Evolutionary conservation across 1,139 yeast genomes (phyloP), one percentile per base, ranked within the genome.

Genomic region (Hemisphaericaspora lyxosophila): DNA sequence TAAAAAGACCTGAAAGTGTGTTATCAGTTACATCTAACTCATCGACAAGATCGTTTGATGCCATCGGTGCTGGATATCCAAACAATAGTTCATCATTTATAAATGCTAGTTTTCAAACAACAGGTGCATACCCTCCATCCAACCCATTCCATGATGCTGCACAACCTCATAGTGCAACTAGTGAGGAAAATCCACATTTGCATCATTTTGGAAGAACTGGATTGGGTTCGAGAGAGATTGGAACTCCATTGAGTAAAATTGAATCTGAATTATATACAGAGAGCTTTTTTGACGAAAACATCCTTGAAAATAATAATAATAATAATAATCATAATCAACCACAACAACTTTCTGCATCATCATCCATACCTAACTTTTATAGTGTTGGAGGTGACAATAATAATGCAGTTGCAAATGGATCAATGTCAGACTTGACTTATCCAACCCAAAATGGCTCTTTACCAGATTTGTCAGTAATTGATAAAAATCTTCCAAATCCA

Each of bases 1-100:
- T 70, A 2, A 62, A 61, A 41, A 53, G 75, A 31, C 75, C 75
- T 0, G 73, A 69, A 45, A 65, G 73, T 43, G 74, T 67, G 8
- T 47, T 70, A 43, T 69, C 75, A 2, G 51, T 67, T 12, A 55
- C 71, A 7, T 67, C 73, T 0, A 68, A 64, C 41, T 65, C 71
- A 7, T 67, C 74, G n/a, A 51, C 60, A 23, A 32, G 52, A 23
- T 48, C 52, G 18, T 46, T 45, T 40, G 52, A 48, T 31, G 42
- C 45, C 24, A 26, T 36, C 22, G 46, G 45, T 11, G 33, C 26
- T 18, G 33, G 19, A 5, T 38, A 24, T 26, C 30, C 17, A 6
- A 43, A 38, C 17, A 37, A 34, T 20, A 40, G 43, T 17, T 38
- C 36, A 12, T 39, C 50, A 7, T 46, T 42, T 32, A 14, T 44